Evolutionary conservation across 2,329 filamentous ascomycete genomes (phyloP), one percentile per base, ranked within the genome.

Genomic region (Ophiostoma fasciatum): DNA sequence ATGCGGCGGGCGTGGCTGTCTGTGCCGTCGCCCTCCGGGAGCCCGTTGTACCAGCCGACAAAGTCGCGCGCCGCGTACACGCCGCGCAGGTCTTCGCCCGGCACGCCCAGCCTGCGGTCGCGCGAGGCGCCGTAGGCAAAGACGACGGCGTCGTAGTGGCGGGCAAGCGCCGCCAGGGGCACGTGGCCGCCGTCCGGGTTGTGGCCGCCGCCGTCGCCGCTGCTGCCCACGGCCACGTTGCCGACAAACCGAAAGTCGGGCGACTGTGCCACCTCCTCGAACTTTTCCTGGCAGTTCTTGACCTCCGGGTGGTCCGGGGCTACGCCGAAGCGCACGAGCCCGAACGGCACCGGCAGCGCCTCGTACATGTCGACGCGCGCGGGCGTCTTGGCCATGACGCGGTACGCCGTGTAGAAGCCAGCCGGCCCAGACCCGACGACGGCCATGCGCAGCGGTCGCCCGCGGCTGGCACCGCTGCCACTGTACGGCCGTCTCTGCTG

Each of bases 281-380:
- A 94, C 49, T 84, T 94, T 12, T 90, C 83, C 62, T 93, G 78
- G 54, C 88, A 96, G 53, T 94, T 96, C 84, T 98, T 98, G 46
- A 98, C 90, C 61, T 98, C 88, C 1, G 90, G 88, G 58, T 98
- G 90, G 54, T 98, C 90, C 5, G 90, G 90, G n/a, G 90, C 92
- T 40, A 98, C 90, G 8, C 90, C 90, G 51, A 90, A 94, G 37
- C 90, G 71, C 33, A 93, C 87, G 37, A 98, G 68, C 1, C 90
- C 90, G 52, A 83, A 98, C 0, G 90, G 90, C 4, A 93, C 85
- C 0, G 90, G 90, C 27, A 96, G 61, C 20, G 83, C 75, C 59
- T 98, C 90, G 52, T 93, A 98, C 88, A 98, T 96, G 57, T 96
- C 88, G 17, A 98, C 70, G 34, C 71, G 68, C 0, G 78, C 76